Base-by-base conservation (phyloP, 352 stramenopile species). In the Globisporangium abappressorium region DNA sequence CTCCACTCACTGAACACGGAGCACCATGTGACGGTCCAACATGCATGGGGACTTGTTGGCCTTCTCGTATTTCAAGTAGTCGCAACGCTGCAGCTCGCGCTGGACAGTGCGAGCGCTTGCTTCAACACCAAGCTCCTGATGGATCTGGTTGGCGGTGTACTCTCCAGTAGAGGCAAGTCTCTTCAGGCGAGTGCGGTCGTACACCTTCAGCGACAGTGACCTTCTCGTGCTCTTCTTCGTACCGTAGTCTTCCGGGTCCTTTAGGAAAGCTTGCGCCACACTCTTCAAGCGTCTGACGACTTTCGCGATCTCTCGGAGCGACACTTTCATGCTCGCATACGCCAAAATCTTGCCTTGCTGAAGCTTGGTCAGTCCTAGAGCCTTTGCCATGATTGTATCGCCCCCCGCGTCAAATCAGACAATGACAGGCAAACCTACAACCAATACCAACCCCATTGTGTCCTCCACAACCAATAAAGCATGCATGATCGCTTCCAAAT, bases 291-390 rank as follows among this genome's bases (percentile, higher is more conserved):
- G 57, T n/a, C 34, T 36, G 22, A 65, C 36, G 15, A 43, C 59
- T 15, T 65, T 57, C 14, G 26, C 59, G 15, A 65, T 30, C 28
- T 34, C 26, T 65, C 59, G 43, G 41, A 43, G 11, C 43, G 59
- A 64, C 43, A 64, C 57, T 18, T 64, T 57, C 14, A 22, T 57
- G 18, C 33, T 64, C 34, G 24, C 26, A 12, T 64, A 64, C n/a
- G 59, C n/a, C 22, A 64, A 24, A n/a, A 64, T 64, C 26, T 64
- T 57, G 41, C 43, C 59, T 51, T 64, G 43, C 41, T 64, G 41
- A 1, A 64, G 34, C 59, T 64, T 64, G 26, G 43, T 46, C 43
- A 64, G 15, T 34, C 59, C 24, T 22, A 18, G 43, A 46, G 59
- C 43, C 57, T 41, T 64, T 18, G 26, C 59, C 59, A 64, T 64